These are phyloP conservation scores for Aspergillus homomorphus DNA, from an alignment of 495 filamentous ascomycete species.

Conservation along the genomic window DNA sequence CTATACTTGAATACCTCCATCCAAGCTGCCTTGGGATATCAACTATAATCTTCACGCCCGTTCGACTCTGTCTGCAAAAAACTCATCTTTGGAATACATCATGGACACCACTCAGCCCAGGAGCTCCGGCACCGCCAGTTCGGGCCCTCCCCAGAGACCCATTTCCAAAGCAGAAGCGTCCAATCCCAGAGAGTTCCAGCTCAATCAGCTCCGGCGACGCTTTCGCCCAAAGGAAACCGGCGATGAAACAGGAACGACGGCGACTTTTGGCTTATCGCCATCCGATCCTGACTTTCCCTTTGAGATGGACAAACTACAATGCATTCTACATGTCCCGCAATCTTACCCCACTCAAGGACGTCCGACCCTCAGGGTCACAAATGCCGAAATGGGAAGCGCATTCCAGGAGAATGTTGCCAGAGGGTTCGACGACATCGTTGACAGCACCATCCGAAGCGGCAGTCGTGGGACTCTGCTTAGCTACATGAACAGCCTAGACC, in stretches of 20 bases:
- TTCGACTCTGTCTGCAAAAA: not conserved
- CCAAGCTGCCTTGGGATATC: not conserved
- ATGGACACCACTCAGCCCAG: constrained; percentile 8
- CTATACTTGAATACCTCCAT: not conserved
- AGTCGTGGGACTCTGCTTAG: constrained; percentile 59
- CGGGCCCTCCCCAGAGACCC: constrained; percentile 53
- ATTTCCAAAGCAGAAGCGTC: constrained; percentile 60
- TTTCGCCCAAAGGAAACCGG: constrained; percentile 60
- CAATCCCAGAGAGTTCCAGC: constrained; percentile 72
- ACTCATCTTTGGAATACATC: not conserved
- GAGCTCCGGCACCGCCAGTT: constrained; percentile 14
- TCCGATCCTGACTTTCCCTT: constrained; percentile 91
- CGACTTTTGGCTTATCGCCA: constrained; percentile 64
- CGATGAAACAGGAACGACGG: constrained; percentile 50
- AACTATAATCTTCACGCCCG: too few relatives aligned
- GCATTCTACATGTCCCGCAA: constrained; percentile 64
- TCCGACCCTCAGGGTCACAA: constrained; percentile 63
- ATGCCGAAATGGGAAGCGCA: constrained; percentile 73
- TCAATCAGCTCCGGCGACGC: constrained; percentile 70
- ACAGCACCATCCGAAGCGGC: constrained; percentile 44
- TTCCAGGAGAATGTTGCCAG: constrained; percentile 78
- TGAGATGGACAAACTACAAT: constrained; percentile 68
- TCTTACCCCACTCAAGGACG: constrained; percentile 53
- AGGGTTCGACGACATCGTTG: constrained; percentile 69
- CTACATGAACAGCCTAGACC: constrained; percentile 71